Evolutionary conservation across 2,329 filamentous ascomycete species (phyloP).

Genomic region (Huntiella abstrusa): DNA sequence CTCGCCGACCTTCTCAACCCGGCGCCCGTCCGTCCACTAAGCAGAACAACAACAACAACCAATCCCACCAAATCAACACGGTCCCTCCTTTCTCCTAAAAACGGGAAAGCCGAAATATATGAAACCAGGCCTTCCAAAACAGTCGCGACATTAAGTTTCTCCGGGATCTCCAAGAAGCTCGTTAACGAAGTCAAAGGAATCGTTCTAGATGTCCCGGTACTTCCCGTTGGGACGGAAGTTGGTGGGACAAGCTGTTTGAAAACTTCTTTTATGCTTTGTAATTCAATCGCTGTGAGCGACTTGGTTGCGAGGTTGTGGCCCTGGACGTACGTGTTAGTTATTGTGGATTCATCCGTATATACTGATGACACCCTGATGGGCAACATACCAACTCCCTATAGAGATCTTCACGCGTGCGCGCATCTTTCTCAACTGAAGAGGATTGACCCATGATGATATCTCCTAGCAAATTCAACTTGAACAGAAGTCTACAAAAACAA

Average conservation of each 20-base stretch:
- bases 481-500: no score
- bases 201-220: constrained; percentile 30
- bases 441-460: no score
- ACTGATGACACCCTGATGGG: no score
- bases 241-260: constrained; percentile 51
- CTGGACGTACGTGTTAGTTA: constrained; percentile 19
- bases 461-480: no score
- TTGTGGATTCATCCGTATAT: neutral
- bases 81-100: constrained; percentile 49
- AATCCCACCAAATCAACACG: constrained; percentile 51
- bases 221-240: constrained; percentile 24
- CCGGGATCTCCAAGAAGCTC: constrained; percentile 55
- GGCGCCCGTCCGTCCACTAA: constrained; percentile 49
- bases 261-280: constrained; percentile 56
- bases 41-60: constrained; percentile 52
- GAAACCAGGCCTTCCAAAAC: constrained; percentile 55
- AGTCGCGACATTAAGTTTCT: constrained; percentile 45
- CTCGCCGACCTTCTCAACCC: constrained; percentile 39
- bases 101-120: constrained; percentile 55
- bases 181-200: constrained; percentile 51
- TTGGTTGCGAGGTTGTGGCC: constrained; percentile 46
- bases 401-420: no score
- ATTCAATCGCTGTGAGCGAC: constrained; percentile 52
- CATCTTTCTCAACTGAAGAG: no score
- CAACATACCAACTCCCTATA: no score